Evolutionary conservation across 1,284 basidiomycete genomes (phyloP), one percentile per base, ranked within the genome.

Genomic region (Porogramme epimiltina): DNA sequence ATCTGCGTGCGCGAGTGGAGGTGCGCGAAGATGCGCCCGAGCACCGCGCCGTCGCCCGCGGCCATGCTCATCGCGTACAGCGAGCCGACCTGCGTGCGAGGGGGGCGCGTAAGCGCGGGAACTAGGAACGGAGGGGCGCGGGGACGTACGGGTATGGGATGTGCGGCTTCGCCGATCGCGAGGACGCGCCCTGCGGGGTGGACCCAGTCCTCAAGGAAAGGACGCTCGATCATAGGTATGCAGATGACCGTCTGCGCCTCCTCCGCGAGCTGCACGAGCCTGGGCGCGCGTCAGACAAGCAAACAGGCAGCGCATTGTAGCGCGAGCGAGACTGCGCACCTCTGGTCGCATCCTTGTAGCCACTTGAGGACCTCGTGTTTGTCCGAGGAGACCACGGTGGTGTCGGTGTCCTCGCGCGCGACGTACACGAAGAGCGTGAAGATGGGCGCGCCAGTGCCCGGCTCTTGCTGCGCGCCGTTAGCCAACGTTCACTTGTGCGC

Each of bases 191-290:
- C 72, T 22, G 67, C 69, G 0, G 70, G 60, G 55, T 84, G 77
- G 0, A 80, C 75, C 84, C 84, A 87, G 22, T 81, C 73, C 25
- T 82, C 77, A 11, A 81, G 62, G 3, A 70, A 66, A 1, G 62
- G 47, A 70, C 67, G 36, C 65, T 66, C 66, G 25, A 71, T 60
- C 41, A 19, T 62, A 52, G n/a, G 68, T 65, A 31, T 70, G 57
- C 11, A 55, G 52, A 22, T 66, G 62, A 24, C 67, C 64, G 16
- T 8, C 69, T 66, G 75, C 68, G 75, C 69, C 31, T 76, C 55
- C 19, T 68, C 60, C 19, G 67, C 66, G 3, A 84, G 55, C 52
- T 73, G 76, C 26, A 67, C 68, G 19, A 82, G 58, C 55, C 83
- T 84, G 34, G 8, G 16, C n/a, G 34, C 9, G 16, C 5, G 9